A percentile compares a stretch with the other conserved stretches of the same genome.
phyloP scores from a whole-genome alignment of 1,284 basidiomycete species.

The Lentinus polychrous region DNA sequence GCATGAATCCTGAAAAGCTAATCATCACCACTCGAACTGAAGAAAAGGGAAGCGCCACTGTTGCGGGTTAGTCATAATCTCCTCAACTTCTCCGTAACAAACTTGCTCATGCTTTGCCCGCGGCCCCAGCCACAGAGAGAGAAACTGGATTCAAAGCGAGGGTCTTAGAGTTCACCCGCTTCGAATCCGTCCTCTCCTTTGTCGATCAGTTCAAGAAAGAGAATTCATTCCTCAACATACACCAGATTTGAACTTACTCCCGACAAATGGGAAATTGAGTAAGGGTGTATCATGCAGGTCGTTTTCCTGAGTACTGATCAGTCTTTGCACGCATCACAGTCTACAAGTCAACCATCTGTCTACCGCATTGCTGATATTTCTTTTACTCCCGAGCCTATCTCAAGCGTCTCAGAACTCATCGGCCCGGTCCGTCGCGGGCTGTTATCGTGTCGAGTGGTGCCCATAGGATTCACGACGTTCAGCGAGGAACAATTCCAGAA shows the following conservation, averaged over 20 bases:
- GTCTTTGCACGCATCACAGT: conserved; percentile 18
- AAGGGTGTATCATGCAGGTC: not conserved
- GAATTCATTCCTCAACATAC: conserved; percentile 21
- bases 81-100: too few relatives aligned
- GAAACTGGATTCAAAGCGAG: conserved; percentile 20
- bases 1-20: conserved; percentile 35
- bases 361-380: conserved; percentile 30
- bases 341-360: conserved; percentile 38
- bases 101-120: too few relatives aligned
- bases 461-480: conserved; percentile 14
- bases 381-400: conserved; percentile 35
- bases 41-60: conserved; percentile 34
- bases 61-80: conserved; percentile 29
- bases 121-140: conserved; percentile 8
- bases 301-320: not conserved
- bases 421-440: conserved; percentile 15
- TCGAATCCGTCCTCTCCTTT: conserved; percentile 21
- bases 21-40: conserved; percentile 38
- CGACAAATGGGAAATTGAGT: conserved; percentile 26
- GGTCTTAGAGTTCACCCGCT: conserved; percentile 21
- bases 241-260: conserved; percentile 14
- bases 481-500: not conserved
- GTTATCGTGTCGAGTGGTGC: conserved; percentile 22
- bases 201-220: conserved; percentile 22
- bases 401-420: conserved; percentile 23